phyloP scores from a whole-genome alignment of 169 alveolate species.

The Plasmodium cynomolgi region DNA sequence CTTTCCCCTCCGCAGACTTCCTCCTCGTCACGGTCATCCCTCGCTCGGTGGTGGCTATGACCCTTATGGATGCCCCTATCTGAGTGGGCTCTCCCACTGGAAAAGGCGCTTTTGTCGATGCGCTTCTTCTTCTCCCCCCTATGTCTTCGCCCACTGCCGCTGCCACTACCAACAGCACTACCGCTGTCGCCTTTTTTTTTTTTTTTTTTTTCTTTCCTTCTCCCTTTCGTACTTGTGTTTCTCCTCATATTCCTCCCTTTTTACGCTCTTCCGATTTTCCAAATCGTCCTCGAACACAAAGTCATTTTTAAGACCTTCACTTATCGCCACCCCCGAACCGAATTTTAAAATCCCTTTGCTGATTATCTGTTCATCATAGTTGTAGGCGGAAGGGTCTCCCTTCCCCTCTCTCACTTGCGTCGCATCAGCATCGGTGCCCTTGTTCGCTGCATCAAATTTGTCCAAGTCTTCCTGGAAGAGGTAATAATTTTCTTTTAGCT shows the following conservation, averaged over 20 bases:
- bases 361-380: conserved; percentile 58
- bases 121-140: not conserved
- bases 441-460: conserved; percentile 86
- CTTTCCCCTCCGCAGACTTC: not conserved
- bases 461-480: conserved; percentile 90
- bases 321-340: conserved; percentile 31
- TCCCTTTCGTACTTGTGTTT: not conserved
- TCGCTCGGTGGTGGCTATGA: not conserved
- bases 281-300: conserved; percentile 36
- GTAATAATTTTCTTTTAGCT: conserved; percentile 80
- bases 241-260: conserved; percentile 11
- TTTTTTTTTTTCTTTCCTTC: not conserved
- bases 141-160: not conserved
- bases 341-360: conserved; percentile 66
- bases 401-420: conserved; percentile 41
- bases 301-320: conserved; percentile 19
- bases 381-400: conserved; percentile 29
- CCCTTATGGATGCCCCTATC: not conserved
- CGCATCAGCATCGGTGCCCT: conserved; percentile 51
- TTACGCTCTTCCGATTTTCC: conserved; percentile 18
- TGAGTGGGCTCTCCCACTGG: not conserved
- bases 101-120: not conserved
- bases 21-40: not conserved
- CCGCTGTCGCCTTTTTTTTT: not conserved
- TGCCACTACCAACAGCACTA: not conserved